Conservation (phyloP, 768 basidiomycete species). For the Dioszegia aurantiaca region DNA sequence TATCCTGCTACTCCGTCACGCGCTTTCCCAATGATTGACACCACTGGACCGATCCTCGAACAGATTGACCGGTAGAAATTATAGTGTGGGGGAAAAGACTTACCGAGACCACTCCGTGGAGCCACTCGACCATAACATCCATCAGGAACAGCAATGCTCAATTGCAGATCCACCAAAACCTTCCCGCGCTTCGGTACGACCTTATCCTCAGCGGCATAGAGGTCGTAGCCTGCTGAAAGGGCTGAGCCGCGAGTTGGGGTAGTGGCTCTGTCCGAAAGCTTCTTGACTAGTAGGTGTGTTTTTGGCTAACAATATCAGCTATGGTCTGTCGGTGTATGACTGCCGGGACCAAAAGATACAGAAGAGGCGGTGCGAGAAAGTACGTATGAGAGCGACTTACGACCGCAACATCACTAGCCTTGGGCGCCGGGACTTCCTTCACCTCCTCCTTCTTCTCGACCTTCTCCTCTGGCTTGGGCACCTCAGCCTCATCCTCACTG, state of each 20-base stretch:
- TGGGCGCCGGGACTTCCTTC: constrained; percentile 13
- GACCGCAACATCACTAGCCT: constrained; percentile 7
- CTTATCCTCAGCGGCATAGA: constrained; percentile 83
- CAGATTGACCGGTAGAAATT: no score
- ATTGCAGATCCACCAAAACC: constrained; percentile 82
- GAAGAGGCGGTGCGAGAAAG: neutral
- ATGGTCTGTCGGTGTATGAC: neutral
- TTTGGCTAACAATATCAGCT: constrained; percentile 27
- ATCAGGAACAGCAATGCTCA: constrained; percentile 86
- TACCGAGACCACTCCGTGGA: constrained; percentile 90
- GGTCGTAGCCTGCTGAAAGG: constrained; percentile 88
- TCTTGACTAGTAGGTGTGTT: constrained; percentile 68
- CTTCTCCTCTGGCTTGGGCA: constrained; percentile 1
- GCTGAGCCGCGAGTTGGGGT: constrained; percentile 82
- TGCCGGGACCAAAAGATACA: neutral
- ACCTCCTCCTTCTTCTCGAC: constrained; percentile 15
- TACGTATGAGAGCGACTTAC: neutral
- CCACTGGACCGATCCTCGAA: no score
- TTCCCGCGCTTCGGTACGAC: constrained; percentile 83
- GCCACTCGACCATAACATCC: constrained; percentile 97
- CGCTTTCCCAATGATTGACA: no score
- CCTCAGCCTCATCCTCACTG: constrained; percentile 22
- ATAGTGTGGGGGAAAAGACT: neutral
- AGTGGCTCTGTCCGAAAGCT: constrained; percentile 73
- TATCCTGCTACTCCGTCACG: no score